These are phyloP conservation scores for Hortiboletus flavorubellus DNA, from an alignment of 768 basidiomycete species.

Conservation along the genomic window DNA sequence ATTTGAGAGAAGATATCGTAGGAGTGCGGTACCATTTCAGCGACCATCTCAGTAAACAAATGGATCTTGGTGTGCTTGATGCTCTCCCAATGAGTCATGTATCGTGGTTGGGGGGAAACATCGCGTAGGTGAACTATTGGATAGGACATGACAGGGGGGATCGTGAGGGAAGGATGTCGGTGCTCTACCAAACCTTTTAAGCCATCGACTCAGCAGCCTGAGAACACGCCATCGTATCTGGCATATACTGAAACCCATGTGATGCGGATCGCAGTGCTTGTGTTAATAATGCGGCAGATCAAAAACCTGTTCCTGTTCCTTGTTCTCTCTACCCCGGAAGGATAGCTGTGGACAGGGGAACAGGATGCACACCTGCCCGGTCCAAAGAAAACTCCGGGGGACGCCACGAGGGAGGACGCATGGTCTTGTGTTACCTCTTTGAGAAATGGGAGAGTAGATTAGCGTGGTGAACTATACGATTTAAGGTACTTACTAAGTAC, in stretches of 20 bases:
- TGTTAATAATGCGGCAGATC: not conserved
- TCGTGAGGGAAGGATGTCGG: not conserved
- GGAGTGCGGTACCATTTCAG: conserved; percentile 47
- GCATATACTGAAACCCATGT: not conserved
- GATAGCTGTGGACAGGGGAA: not conserved
- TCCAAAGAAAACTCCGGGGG: conserved; percentile 5
- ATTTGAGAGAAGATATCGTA: not conserved
- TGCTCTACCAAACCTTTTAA: conserved; percentile 9
- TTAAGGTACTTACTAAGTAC: too few relatives aligned
- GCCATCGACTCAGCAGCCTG: not conserved
- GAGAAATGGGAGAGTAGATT: not conserved
- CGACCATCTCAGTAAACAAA: conserved; percentile 55
- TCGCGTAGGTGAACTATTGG: conserved; percentile 41
- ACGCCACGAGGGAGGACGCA: not conserved
- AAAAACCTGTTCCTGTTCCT: not conserved
- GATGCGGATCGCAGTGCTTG: conserved; percentile 2
- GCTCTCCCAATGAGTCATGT: conserved; percentile 51
- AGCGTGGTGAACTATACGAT: not conserved
- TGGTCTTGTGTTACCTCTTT: not conserved
- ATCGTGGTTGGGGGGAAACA: conserved; percentile 35
- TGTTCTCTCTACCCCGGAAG: not conserved
- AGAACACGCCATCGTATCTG: not conserved
- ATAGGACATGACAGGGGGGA: conserved; percentile 18
- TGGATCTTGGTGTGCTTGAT: conserved; percentile 45
- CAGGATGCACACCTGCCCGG: not conserved